Evolutionary conservation across 306 rosid genomes (phyloP).

Genomic region (Quercus dentata): DNA sequence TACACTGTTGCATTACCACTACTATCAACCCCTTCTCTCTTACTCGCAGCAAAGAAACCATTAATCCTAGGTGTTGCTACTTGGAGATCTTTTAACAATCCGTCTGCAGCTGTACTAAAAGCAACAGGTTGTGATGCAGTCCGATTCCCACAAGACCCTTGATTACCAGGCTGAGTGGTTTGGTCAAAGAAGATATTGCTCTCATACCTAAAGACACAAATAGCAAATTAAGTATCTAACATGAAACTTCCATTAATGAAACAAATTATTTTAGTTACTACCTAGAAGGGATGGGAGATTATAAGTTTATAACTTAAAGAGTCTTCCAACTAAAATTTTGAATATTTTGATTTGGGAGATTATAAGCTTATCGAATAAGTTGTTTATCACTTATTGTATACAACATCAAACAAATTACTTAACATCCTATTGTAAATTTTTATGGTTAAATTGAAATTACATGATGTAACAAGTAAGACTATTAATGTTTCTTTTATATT

Average conservation of each 20-base stretch:
- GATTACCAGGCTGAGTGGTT: slow-evolving; percentile 24
- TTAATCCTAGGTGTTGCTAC: slow-evolving; percentile 26
- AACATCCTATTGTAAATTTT: background rate
- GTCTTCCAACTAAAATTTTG: background rate
- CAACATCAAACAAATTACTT: background rate
- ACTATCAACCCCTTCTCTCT: slow-evolving; percentile 12
- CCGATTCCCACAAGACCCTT: slow-evolving; percentile 25
- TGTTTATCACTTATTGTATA: background rate
- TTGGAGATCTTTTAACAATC: slow-evolving; percentile 25
- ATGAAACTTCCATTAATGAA: background rate
- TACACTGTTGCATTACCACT: slow-evolving; percentile 31
- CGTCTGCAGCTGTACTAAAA: slow-evolving; percentile 19
- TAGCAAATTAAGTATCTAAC: background rate
- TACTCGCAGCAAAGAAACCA: slow-evolving; percentile 47
- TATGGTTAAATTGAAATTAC: background rate
- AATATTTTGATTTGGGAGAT: too few species aligned
- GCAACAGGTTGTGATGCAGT: slow-evolving; percentile 3
- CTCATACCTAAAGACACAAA: slow-evolving; percentile 31
- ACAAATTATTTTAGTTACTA: too few species aligned
- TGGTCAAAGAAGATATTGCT: slow-evolving; percentile 37
- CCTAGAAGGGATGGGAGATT: too few species aligned
- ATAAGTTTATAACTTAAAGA: too few species aligned
- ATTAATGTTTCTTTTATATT: too few species aligned
- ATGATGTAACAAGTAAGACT: too few species aligned
- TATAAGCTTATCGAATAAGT: background rate